Base-by-base conservation (phyloP, 768 basidiomycete genomes). In the Boletus sp. region DNA sequence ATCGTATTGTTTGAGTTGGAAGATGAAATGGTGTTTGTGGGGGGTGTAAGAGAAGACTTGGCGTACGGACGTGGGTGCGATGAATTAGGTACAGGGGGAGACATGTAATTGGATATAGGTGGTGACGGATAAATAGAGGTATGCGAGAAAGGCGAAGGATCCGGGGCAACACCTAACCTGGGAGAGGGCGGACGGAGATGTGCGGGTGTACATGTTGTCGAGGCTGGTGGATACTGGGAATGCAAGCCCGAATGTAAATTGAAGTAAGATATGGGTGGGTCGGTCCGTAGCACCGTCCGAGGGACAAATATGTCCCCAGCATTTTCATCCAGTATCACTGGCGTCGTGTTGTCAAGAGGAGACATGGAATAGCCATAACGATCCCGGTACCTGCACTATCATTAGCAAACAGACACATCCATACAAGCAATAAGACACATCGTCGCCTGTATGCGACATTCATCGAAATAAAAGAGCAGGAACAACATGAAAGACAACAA, bases 1-100 rank as follows among this genome's bases (percentile, higher is more conserved):
- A 93, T 77, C 2, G 84, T 73, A 3, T 75, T 61, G 1, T 83
- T 79, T 1, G 90, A 81, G 66, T 87, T 51, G 46, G 59, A 55
- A 13, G 70, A 73, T 0, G 77, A 71, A 54, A 75, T 71, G 25
- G 69, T 72, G 56, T 69, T 69, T 32, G 72, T 69, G 25, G 75
- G 72, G 6, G 71, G 64, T 21, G 71, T 61, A 5, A 74, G 57
- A 71, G 70, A 59, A 68, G 65, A 61, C 34, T 60, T 67, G 56
- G 40, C 48, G 49, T 39, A 47, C 29, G 55, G 21, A 42, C 47
- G 68, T 29, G 54, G 47, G 46, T 55, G 64, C 23, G 62, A 51
- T 55, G 66, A 46, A 52, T 50, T 60, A 54, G 59, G 62, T 53
- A 61, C 57, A 52, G 54, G 34, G 46, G 61, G 52, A 32, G 62